Conservation (phyloP, 495 filamentous ascomycete genomes). For the Penicillium cataractarum region DNA sequence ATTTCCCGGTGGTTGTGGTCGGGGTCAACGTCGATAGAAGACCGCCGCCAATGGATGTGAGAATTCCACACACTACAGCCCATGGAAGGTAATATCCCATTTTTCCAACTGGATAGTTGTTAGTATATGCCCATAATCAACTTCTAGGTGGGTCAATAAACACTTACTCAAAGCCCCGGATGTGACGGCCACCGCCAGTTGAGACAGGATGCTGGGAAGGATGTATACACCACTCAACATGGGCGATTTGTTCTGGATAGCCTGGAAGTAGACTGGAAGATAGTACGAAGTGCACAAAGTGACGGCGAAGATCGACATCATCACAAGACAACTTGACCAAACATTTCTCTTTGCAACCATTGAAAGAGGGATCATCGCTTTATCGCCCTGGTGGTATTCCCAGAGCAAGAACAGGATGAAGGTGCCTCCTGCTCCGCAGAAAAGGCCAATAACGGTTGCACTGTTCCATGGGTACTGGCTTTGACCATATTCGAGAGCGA, state of each 20-base stretch:
- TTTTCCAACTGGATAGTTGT: slow-evolving; percentile 31
- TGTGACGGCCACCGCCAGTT: slow-evolving; percentile 49
- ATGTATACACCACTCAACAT: slow-evolving; percentile 43
- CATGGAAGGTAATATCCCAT: slow-evolving; percentile 57
- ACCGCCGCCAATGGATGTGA: slow-evolving; percentile 47
- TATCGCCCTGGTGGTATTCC: slow-evolving; percentile 51
- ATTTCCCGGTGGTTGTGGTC: slow-evolving; percentile 44
- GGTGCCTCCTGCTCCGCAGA: slow-evolving; percentile 51
- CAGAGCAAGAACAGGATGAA: slow-evolving; percentile 48
- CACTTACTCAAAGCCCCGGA: slow-evolving; percentile 46
- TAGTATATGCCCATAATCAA: not conserved
- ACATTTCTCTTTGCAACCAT: slow-evolving; percentile 38
- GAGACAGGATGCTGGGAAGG: slow-evolving; percentile 51
- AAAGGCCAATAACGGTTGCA: slow-evolving; percentile 50
- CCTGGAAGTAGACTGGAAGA: slow-evolving; percentile 49
- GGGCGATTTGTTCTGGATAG: slow-evolving; percentile 31
- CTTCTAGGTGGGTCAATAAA: not conserved
- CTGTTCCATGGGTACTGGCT: slow-evolving; percentile 48
- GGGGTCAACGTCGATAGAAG: slow-evolving; percentile 53
- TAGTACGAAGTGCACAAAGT: slow-evolving; percentile 36
- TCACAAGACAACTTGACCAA: slow-evolving; percentile 35
- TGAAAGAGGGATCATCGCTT: slow-evolving; percentile 53
- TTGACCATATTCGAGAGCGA: slow-evolving; percentile 54
- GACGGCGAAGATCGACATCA: slow-evolving; percentile 20
- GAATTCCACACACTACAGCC: slow-evolving; percentile 31